Conservation (phyloP, 164 flowering plant genomes). For the Vitis riparia region DNA sequence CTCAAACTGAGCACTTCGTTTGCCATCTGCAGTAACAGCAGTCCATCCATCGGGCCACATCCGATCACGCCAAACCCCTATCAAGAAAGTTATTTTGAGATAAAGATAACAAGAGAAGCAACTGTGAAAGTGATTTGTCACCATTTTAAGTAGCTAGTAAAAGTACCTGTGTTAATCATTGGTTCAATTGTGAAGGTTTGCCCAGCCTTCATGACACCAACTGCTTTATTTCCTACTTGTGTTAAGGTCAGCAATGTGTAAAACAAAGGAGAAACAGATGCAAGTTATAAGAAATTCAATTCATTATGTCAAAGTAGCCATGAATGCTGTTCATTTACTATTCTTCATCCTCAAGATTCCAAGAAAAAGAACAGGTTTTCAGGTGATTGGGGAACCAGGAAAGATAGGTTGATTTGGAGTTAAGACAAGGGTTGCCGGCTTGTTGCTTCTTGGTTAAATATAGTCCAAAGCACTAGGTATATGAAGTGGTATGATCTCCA, state of each 20-base stretch:
- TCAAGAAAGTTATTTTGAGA: background rate
- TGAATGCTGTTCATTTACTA: too few species aligned
- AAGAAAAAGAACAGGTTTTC: too few species aligned
- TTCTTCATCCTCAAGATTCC: too few species aligned
- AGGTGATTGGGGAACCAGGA: too few species aligned
- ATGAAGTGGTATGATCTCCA: too few species aligned
- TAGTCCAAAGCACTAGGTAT: too few species aligned
- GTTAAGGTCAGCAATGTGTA: conserved; percentile 36
- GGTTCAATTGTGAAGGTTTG: conserved; percentile 98
- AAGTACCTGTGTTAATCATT: conserved; percentile 87
- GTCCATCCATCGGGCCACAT: conserved; percentile 99
- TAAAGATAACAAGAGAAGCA: background rate
- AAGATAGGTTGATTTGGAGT: too few species aligned
- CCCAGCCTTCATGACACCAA: conserved; percentile 98
- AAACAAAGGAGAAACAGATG: background rate
- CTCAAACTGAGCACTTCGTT: conserved; percentile 97
- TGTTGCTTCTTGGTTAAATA: too few species aligned
- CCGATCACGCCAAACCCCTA: conserved; percentile 95
- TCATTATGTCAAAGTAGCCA: too few species aligned
- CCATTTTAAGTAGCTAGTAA: background rate
- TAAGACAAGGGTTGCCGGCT: too few species aligned
- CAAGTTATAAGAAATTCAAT: background rate
- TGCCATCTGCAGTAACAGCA: conserved; percentile 96
- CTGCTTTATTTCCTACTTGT: conserved; percentile 85
- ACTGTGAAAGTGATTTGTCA: background rate